These are phyloP conservation scores for Chlamydomonas incerta DNA, from an alignment of 139 green algal genomes.

Conservation along the genomic window DNA sequence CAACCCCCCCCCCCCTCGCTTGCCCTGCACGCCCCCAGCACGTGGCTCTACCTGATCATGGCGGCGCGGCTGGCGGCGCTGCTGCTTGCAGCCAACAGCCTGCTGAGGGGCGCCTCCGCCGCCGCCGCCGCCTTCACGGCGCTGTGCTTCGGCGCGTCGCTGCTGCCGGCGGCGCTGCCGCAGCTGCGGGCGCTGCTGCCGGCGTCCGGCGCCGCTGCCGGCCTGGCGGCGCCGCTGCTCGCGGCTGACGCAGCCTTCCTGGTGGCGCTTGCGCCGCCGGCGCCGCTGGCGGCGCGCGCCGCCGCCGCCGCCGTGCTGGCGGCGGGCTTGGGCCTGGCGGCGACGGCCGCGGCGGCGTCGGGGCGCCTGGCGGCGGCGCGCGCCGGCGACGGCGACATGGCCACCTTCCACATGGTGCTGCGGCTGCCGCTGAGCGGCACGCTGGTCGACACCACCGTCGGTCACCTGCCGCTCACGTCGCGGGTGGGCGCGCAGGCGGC, in stretches of 20 bases:
- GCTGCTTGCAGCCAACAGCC: neutral
- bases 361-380: neutral
- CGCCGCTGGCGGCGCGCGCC: constrained; percentile 11
- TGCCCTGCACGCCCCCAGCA: neutral
- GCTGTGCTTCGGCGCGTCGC: constrained; percentile 8
- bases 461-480: neutral
- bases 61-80: constrained; percentile 3
- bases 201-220: neutral
- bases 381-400: constrained; percentile 20
- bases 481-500: neutral
- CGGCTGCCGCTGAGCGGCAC: constrained; percentile 15
- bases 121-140: constrained; percentile 3
- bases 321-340: neutral
- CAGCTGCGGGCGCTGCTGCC: constrained; percentile 4
- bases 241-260: constrained; percentile 31
- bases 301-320: constrained; percentile 15
- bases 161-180: neutral
- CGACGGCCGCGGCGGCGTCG: neutral
- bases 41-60: constrained; percentile 13
- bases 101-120: neutral
- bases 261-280: constrained; percentile 3
- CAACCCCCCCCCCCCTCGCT: too few species aligned
- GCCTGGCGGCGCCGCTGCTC: neutral
- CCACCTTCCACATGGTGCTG: constrained; percentile 32
- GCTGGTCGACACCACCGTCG: constrained; percentile 26